Conservation (phyloP, 2,329 filamentous ascomycete species). For the Mycosphaerella sp. region DNA sequence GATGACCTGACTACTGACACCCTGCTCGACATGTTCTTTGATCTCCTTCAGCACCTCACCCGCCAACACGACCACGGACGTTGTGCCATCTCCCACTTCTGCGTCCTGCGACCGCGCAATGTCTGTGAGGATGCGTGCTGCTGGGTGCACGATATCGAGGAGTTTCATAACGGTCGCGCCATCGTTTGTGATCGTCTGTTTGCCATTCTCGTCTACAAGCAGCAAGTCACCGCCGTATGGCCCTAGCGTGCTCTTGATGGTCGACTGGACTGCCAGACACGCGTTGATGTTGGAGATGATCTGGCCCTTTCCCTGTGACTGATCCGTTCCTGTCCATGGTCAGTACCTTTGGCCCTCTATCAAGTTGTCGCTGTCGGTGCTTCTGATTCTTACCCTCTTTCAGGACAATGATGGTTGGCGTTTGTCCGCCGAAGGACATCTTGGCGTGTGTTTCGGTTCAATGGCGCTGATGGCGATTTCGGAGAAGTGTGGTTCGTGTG, state of each 20-base stretch:
- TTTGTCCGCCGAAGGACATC: slow-evolving; percentile 97
- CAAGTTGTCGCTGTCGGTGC: background rate
- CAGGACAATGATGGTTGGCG: slow-evolving; percentile 95
- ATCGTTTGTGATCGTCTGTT: slow-evolving; percentile 97
- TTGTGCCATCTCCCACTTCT: slow-evolving; percentile 96
- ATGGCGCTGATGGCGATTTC: background rate
- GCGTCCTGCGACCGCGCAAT: slow-evolving; percentile 98
- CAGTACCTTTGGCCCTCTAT: slow-evolving; percentile 11
- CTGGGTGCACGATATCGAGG: slow-evolving; percentile 96
- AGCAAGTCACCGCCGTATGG: slow-evolving; percentile 95
- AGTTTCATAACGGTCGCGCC: slow-evolving; percentile 99
- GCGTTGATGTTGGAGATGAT: slow-evolving; percentile 98
- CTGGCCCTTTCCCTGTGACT: slow-evolving; percentile 94
- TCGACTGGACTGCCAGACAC: slow-evolving; percentile 89
- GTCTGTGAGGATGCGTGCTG: slow-evolving; percentile 93
- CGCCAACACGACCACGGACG: slow-evolving; percentile 93
- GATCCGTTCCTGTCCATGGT: slow-evolving; percentile 69
- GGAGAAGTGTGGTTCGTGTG: background rate
- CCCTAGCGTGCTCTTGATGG: slow-evolving; percentile 90
- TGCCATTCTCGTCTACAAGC: slow-evolving; percentile 92
- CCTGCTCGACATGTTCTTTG: slow-evolving; percentile 92
- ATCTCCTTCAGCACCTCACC: slow-evolving; percentile 96
- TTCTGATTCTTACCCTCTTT: slow-evolving; percentile 65
- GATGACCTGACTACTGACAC: slow-evolving; percentile 94
- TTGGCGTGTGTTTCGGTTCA: slow-evolving; percentile 23